A percentile compares a stretch with the other conserved stretches of the same genome.
These are phyloP conservation scores for Scutellaria baicalensis DNA, from an alignment of 257 asterid genomes.

Conservation along the genomic window DNA sequence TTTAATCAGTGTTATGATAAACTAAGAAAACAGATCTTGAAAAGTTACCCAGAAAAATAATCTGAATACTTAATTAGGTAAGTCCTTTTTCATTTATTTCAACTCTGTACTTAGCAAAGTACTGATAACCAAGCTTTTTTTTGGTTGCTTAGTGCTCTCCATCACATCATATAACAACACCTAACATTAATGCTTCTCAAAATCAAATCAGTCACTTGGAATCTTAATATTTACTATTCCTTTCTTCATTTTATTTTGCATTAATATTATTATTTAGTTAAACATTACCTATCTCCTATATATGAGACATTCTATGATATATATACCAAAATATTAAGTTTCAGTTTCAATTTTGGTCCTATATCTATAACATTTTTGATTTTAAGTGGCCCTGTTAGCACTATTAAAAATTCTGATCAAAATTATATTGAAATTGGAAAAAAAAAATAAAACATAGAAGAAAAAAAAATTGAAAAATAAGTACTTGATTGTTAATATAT, in stretches of 20 bases:
- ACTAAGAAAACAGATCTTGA: neutral
- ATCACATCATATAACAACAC: neutral
- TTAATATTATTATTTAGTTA: neutral
- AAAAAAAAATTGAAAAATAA: too few relatives aligned
- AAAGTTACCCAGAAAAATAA: neutral
- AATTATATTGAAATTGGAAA: too few relatives aligned
- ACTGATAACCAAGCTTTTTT: neutral
- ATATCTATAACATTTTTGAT: too few relatives aligned
- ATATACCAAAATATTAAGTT: too few relatives aligned
- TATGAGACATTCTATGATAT: too few relatives aligned
- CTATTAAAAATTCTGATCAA: too few relatives aligned
- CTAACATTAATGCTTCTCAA: neutral
- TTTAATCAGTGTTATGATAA: neutral
- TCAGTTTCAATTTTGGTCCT: too few relatives aligned
- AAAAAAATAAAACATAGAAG: too few relatives aligned
- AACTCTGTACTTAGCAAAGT: neutral
- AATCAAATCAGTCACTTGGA: neutral
- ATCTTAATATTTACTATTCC: neutral
- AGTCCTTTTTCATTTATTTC: neutral
- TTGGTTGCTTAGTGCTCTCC: conserved; percentile 8
- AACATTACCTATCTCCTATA: too few relatives aligned
- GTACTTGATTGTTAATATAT: too few relatives aligned
- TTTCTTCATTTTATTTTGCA: neutral
- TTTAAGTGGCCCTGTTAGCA: too few relatives aligned
- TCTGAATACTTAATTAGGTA: neutral